These are phyloP conservation scores for Erodium maritimum DNA, from an alignment of 345 rosid species.

Conservation along the genomic window DNA sequence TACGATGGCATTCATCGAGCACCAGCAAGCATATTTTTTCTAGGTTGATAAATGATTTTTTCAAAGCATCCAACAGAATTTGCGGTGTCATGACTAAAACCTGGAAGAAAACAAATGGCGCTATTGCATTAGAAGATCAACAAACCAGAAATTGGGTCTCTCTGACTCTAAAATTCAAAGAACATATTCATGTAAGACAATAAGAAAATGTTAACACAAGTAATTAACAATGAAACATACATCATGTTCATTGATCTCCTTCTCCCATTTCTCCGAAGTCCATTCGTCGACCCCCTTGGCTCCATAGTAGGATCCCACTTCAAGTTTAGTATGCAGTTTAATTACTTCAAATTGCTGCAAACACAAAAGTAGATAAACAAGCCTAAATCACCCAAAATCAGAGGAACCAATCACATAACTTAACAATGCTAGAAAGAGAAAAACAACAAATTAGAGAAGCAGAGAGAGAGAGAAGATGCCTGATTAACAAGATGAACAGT, in stretches of 20 bases:
- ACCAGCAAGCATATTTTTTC: conserved; percentile 50
- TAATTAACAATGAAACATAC: too few species aligned
- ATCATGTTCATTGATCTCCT: conserved; percentile 49
- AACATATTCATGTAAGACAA: background rate
- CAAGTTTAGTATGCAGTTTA: conserved; percentile 25
- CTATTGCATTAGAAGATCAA: background rate
- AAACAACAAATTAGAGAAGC: background rate
- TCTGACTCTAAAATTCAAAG: background rate
- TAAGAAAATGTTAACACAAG: background rate
- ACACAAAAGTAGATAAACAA: conserved; percentile 6
- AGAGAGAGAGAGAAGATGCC: conserved; percentile 20
- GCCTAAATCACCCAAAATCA: background rate
- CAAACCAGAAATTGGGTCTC: background rate
- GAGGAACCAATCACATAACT: too few species aligned
- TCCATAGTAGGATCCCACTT: conserved; percentile 63
- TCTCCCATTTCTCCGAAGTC: conserved; percentile 48
- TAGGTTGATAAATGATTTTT: conserved; percentile 50
- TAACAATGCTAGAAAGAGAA: too few species aligned
- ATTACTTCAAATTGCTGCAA: conserved; percentile 65
- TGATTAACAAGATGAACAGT: conserved; percentile 69
- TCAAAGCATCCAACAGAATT: conserved; percentile 61
- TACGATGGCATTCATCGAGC: conserved; percentile 80
- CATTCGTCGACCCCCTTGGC: conserved; percentile 69
- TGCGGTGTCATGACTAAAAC: conserved; percentile 94
- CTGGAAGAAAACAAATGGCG: conserved; percentile 22